phyloP scores from a whole-genome alignment of 148 eudicot genomes.

The Rhododendron mucronatum region DNA sequence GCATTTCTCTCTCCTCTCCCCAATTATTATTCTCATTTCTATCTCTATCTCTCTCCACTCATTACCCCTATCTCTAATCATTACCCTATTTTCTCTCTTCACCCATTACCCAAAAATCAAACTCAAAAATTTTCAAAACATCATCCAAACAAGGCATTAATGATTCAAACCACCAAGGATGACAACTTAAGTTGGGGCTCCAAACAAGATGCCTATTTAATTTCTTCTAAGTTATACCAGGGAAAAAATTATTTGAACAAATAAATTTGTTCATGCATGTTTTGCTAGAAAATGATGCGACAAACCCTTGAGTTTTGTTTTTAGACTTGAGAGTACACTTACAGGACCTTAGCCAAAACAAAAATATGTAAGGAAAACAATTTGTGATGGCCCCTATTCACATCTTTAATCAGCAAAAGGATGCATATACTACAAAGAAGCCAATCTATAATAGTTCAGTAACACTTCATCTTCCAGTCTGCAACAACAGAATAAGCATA shows the following conservation, averaged over 20 bases:
- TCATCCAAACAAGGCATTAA: too few relatives aligned
- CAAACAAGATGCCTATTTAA: too few relatives aligned
- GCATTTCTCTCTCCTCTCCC: too few relatives aligned
- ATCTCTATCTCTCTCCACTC: too few relatives aligned
- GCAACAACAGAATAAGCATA: not conserved
- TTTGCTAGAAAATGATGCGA: not conserved
- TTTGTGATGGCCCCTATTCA: not conserved
- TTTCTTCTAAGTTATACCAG: not conserved
- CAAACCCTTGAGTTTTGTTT: not conserved
- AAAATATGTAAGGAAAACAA: not conserved
- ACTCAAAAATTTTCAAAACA: too few relatives aligned
- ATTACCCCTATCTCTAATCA: too few relatives aligned
- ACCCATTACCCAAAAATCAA: too few relatives aligned
- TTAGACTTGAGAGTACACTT: not conserved
- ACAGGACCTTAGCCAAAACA: not conserved
- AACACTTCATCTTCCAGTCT: not conserved
- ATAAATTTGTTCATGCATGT: not conserved
- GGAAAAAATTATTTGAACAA: not conserved
- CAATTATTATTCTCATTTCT: too few relatives aligned
- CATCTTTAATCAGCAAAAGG: slow-evolving; percentile 1
- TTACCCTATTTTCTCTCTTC: too few relatives aligned
- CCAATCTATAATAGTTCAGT: not conserved
- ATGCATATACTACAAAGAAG: not conserved
- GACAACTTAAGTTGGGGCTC: too few relatives aligned
- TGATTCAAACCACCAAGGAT: too few relatives aligned